Evolutionary conservation across 768 basidiomycete species (phyloP).

Genomic region (Tulasnella sp.): DNA sequence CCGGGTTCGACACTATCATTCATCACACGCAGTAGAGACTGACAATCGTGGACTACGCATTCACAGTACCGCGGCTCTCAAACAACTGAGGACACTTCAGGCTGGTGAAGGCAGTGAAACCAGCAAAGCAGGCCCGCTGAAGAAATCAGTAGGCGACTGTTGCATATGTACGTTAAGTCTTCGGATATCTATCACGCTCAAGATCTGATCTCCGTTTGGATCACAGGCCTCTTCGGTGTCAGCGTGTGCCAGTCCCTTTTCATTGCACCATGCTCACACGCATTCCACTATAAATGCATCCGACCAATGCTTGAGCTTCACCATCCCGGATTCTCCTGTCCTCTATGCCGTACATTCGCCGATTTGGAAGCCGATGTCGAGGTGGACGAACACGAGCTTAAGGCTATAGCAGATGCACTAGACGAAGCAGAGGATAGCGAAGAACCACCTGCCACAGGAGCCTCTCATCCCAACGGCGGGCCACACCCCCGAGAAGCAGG

Average conservation of each 20-base stretch:
- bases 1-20: not conserved
- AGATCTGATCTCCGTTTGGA: no score
- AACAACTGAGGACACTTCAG: conserved; percentile 57
- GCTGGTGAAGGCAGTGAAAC: conserved; percentile 19
- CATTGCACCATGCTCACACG: conserved; percentile 95
- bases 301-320: conserved; percentile 81
- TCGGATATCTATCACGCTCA: not conserved
- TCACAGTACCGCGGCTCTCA: conserved; percentile 37
- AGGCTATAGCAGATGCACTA: conserved; percentile 9
- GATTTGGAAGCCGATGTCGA: conserved; percentile 96
- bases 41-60: not conserved
- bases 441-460: not conserved
- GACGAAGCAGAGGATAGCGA: conserved; percentile 11
- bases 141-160: conserved; percentile 48
- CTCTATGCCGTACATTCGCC: conserved; percentile 88
- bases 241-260: conserved; percentile 93
- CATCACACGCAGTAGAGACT: conserved; percentile 8
- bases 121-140: conserved; percentile 25
- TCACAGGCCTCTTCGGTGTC: conserved; percentile 62
- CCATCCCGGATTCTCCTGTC: conserved; percentile 89
- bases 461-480: not conserved
- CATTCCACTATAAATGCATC: conserved; percentile 96
- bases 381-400: conserved; percentile 31
- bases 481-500: not conserved
- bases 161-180: conserved; percentile 71